A percentile compares a stretch with the other conserved stretches of the same genome.
Conservation (phyloP, 371 early-diverging fungal species). For the Mortierella sp. region DNA sequence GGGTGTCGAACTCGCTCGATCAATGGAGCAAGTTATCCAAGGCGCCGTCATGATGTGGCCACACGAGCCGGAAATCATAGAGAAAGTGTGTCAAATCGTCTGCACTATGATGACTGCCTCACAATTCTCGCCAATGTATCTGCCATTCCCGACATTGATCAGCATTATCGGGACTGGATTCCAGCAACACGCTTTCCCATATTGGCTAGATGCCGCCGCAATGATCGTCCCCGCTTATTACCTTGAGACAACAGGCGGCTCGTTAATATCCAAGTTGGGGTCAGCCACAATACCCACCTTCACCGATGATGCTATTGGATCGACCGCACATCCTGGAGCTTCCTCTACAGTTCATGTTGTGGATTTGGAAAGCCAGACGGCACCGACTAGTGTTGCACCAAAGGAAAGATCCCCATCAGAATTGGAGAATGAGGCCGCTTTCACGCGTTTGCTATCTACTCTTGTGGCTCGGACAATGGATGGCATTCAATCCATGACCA, state of each 20-base stretch:
- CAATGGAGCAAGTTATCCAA: conserved; percentile 50
- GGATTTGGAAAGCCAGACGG: conserved; percentile 18
- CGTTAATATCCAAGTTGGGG: conserved; percentile 30
- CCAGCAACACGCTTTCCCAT: conserved; percentile 56
- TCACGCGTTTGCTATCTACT: conserved; percentile 57
- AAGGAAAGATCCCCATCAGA: conserved; percentile 22
- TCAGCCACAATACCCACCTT: not conserved
- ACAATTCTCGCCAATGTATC: conserved; percentile 58
- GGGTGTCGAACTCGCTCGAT: conserved; percentile 34
- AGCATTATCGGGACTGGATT: conserved; percentile 57
- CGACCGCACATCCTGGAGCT: not conserved
- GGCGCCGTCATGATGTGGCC: conserved; percentile 44
- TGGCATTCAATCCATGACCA: conserved; percentile 60
- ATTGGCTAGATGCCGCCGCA: conserved; percentile 67
- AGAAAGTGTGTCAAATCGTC: conserved; percentile 61
- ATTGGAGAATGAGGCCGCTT: conserved; percentile 38
- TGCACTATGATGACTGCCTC: conserved; percentile 63
- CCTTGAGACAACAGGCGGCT: conserved; percentile 54
- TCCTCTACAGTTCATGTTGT: conserved; percentile 3
- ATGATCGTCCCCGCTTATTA: conserved; percentile 69
- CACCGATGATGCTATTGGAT: not conserved
- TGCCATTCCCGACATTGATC: conserved; percentile 57
- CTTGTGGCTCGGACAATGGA: conserved; percentile 62
- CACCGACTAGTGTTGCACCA: not conserved
- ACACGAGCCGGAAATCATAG: conserved; percentile 34